A percentile compares a stretch with the other conserved stretches of the same genome.
phyloP scores from a whole-genome alignment of 2,329 filamentous ascomycete species.

The Aureobasidium sp. region DNA sequence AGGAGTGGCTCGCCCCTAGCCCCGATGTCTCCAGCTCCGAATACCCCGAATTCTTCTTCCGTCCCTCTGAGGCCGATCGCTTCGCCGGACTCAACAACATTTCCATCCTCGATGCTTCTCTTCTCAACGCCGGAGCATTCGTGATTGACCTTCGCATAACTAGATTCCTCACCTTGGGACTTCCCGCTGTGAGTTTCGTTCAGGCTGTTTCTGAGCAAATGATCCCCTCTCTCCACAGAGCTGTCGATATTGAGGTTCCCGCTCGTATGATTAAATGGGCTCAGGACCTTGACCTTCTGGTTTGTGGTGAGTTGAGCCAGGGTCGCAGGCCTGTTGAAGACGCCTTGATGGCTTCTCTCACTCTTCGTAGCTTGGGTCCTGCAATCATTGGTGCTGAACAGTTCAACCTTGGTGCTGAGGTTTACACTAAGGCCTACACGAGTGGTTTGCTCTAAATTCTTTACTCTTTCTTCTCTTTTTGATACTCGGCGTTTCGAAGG shows the following conservation, averaged over 20 bases:
- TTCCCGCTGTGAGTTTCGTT: neutral
- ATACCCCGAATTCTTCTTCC: neutral
- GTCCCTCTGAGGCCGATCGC: neutral
- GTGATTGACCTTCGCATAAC: neutral
- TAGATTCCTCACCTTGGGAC: neutral
- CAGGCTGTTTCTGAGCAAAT: neutral
- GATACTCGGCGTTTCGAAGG: neutral
- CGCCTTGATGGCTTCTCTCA: neutral
- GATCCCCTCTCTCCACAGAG: neutral
- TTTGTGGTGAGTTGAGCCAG: neutral
- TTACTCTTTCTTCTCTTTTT: neutral
- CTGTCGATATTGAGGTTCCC: neutral
- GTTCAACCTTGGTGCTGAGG: neutral
- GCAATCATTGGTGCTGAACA: neutral
- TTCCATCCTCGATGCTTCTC: neutral
- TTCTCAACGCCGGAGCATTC: neutral
- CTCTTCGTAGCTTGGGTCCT: neutral
- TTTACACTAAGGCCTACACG: too few species aligned
- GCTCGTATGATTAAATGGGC: neutral
- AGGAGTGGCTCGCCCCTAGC: neutral
- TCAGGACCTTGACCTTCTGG: neutral
- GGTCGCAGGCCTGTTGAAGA: neutral
- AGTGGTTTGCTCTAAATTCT: too few species aligned
- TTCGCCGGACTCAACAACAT: neutral
- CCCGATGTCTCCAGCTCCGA: too few species aligned